A percentile compares a stretch with the other conserved stretches of the same genome.
These are phyloP conservation scores for Dimargaris xerosporica DNA, from an alignment of 192 early-diverging fungal genomes.

Conservation along the genomic window DNA sequence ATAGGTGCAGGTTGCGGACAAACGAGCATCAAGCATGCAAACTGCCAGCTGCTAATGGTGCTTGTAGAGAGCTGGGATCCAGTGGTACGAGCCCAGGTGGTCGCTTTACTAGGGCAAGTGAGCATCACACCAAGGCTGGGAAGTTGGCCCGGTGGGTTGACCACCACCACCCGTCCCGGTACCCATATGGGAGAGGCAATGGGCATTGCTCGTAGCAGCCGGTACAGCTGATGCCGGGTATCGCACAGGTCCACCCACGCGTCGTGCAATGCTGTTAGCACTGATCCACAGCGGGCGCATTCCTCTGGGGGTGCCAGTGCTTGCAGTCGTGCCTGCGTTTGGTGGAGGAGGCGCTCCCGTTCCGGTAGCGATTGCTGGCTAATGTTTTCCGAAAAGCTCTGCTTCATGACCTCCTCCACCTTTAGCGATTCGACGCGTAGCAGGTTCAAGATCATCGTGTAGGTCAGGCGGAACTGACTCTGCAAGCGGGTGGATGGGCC, in stretches of 20 bases:
- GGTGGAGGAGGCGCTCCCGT: slow-evolving; percentile 48
- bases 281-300: no score
- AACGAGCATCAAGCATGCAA: no score
- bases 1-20: no score
- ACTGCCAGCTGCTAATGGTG: no score
- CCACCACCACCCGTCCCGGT: background rate
- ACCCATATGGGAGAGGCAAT: background rate
- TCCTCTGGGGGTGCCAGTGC: slow-evolving; percentile 3
- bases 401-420: slow-evolving; percentile 97
- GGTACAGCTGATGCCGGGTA: slow-evolving; percentile 45
- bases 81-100: no score
- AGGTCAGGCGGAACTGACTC: slow-evolving; percentile 92
- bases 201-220: slow-evolving; percentile 41
- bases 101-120: background rate
- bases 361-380: slow-evolving; percentile 80
- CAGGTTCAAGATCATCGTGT: slow-evolving; percentile 96
- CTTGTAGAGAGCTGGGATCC: no score
- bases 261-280: no score
- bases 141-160: background rate
- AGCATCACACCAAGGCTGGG: background rate
- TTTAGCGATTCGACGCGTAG: slow-evolving; percentile 86
- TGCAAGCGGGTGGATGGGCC: slow-evolving; percentile 80
- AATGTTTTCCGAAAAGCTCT: slow-evolving; percentile 85
- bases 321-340: slow-evolving; percentile 47
- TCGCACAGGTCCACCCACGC: no score